Base-by-base conservation (phyloP, 2,329 filamentous ascomycete species). In the Aspergillus aculeatinus region DNA sequence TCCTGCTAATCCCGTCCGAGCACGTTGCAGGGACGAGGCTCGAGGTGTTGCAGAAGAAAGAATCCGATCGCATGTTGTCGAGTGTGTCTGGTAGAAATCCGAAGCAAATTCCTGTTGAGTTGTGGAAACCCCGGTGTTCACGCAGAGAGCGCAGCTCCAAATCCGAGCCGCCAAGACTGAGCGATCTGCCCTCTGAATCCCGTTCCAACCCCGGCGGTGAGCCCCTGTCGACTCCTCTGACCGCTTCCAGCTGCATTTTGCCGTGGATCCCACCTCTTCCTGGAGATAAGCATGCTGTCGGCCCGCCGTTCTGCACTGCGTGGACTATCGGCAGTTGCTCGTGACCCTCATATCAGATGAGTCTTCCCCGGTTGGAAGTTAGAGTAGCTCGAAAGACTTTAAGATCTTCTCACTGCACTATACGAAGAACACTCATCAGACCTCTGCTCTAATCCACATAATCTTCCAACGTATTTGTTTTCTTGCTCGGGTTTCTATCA, bases 121-220 rank as follows among this genome's bases (percentile, higher is more conserved):
- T 23, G 5, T 7, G 16, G 11, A 35, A n/a, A 29, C 11, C 27
- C 27, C 31, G 29, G 49, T 27, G 14, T 11, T 5, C 9, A 21
- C n/a, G 5, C 7, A 10, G 25, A 19, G 33, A 16, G 1, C 1
- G 10, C 31, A 44, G 33, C 10, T 14, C 51, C 33, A 44, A 53
- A 4, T 12, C 51, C 51, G 33, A 19, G 33, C 35, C 7, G 19
- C 2, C 1, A 9, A 25, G 31, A 1, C 3, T 39, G 33, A n/a
- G 6, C 14, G 39, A 44, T 44, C 39, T 44, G 39, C 39, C 39
- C 14, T 16, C n/a, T 44, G 33, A 53, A 44, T 29, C 35, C 51
- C 33, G 51, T 9, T 44, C 23, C 33, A 53, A 53, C 42, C 51
- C 51, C 51, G 51, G 51, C 51, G 51, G 51, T 53, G 31, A 53